These are phyloP conservation scores for Chlorella sp. DNA, from an alignment of 139 green algal genomes.

Conservation along the genomic window DNA sequence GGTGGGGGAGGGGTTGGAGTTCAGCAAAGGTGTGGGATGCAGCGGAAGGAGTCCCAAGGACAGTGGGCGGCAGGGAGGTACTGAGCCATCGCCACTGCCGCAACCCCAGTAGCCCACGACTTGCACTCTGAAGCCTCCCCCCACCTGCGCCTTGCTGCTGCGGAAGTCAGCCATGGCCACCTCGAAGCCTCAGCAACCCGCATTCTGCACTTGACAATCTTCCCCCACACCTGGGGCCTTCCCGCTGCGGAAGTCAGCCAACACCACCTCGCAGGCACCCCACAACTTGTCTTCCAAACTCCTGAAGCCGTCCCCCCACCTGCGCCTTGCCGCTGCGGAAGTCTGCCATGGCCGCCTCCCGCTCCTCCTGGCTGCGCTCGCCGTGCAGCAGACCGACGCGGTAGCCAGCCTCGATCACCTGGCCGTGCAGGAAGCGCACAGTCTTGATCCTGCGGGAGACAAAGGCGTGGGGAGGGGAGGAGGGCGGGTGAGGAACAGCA, in stretches of 20 bases:
- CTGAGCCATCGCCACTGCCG: neutral
- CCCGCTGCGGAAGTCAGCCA: neutral
- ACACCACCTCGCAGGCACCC: neutral
- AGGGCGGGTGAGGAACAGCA: neutral
- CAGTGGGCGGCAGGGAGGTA: neutral
- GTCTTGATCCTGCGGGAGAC: conserved; percentile 72
- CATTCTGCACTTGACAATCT: no score
- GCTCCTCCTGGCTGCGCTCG: conserved; percentile 76
- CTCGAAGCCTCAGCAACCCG: no score
- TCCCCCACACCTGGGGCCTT: neutral
- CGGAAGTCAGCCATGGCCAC: neutral
- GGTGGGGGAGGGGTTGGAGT: neutral
- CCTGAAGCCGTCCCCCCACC: conserved; percentile 42
- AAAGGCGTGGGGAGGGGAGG: neutral
- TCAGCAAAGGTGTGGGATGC: no score
- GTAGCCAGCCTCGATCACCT: conserved; percentile 43
- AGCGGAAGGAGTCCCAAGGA: neutral
- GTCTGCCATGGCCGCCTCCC: conserved; percentile 70
- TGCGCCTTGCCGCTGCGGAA: conserved; percentile 80
- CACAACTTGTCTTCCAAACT: neutral
- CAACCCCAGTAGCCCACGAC: no score
- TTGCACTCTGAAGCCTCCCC: no score
- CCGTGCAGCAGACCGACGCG: conserved; percentile 80
- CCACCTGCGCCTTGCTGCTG: neutral
- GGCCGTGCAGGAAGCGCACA: conserved; percentile 55